Percentiles rank a stretch among this genome's conserved stretches.
These are phyloP conservation scores for Pseudevernia furfuracea DNA, from an alignment of 495 filamentous ascomycete genomes.

Conservation along the genomic window DNA sequence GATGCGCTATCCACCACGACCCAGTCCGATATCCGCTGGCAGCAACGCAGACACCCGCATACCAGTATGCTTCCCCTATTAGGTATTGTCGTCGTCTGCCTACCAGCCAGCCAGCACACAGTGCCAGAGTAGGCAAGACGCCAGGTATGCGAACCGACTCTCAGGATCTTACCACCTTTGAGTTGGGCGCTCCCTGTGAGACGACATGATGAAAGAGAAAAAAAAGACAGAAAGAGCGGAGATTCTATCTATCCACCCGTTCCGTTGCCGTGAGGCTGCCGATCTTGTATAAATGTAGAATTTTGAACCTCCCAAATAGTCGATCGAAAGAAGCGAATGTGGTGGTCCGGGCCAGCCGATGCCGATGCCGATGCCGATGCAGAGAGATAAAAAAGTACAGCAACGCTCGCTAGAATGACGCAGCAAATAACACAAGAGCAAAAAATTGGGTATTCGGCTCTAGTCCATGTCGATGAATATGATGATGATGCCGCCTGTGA, in stretches of 20 bases:
- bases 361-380: slow-evolving; percentile 42
- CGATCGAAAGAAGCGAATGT: slow-evolving; percentile 35
- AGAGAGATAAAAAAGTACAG: slow-evolving; percentile 27
- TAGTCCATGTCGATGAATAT: slow-evolving; percentile 23
- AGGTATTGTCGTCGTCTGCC: slow-evolving; percentile 32
- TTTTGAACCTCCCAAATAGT: slow-evolving; percentile 37
- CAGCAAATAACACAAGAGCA: slow-evolving; percentile 33
- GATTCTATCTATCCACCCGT: slow-evolving; percentile 48
- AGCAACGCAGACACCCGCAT: slow-evolving; percentile 29
- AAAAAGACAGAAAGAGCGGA: slow-evolving; percentile 32
- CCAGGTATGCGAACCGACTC: slow-evolving; percentile 24
- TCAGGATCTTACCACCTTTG: slow-evolving; percentile 20
- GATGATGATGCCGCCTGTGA: slow-evolving; percentile 14
- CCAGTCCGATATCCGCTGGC: slow-evolving; percentile 18
- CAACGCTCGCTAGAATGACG: slow-evolving; percentile 36
- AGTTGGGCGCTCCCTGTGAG: slow-evolving; percentile 30
- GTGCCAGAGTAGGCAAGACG: slow-evolving; percentile 36
- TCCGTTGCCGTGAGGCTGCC: slow-evolving; percentile 54
- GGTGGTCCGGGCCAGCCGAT: slow-evolving; percentile 45
- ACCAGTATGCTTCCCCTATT: slow-evolving; percentile 36
- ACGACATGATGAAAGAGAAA: slow-evolving; percentile 37
- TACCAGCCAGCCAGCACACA: slow-evolving; percentile 41
- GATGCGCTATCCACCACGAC: slow-evolving; percentile 23
- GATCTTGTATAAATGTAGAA: slow-evolving; percentile 47
- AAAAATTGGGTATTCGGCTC: slow-evolving; percentile 40